phyloP scores from a whole-genome alignment of 179 eudicot species.

The Pouteria campechiana region DNA sequence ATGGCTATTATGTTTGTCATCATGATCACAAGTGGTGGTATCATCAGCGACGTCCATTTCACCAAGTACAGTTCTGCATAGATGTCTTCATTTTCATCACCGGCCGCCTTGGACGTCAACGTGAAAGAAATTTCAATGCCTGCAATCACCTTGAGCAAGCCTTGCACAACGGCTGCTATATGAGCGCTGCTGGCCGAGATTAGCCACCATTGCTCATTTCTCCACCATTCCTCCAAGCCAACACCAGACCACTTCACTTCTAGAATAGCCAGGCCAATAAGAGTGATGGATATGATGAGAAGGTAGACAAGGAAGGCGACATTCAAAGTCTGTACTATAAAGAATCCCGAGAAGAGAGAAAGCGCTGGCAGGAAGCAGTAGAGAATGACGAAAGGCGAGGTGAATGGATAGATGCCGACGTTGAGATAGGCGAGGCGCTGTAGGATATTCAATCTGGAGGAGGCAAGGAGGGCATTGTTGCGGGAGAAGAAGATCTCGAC shows the following conservation, averaged over 20 bases:
- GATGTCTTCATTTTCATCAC: conserved; percentile 57
- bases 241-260: conserved; percentile 88
- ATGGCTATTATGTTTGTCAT: conserved; percentile 66
- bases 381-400: conserved; percentile 63
- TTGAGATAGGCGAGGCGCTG: conserved; percentile 78
- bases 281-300: conserved; percentile 43
- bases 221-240: conserved; percentile 83
- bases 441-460: conserved; percentile 33
- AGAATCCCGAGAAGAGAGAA: conserved; percentile 70
- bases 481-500: conserved; percentile 85
- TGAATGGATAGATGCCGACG: conserved; percentile 81
- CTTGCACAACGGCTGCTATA: conserved; percentile 74
- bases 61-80: conserved; percentile 70
- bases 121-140: conserved; percentile 90
- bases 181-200: conserved; percentile 82
- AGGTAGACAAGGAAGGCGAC: conserved; percentile 47
- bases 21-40: conserved; percentile 82
- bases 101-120: conserved; percentile 54
- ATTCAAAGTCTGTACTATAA: conserved; percentile 56
- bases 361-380: conserved; percentile 91
- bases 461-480: conserved; percentile 63
- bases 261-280: conserved; percentile 48
- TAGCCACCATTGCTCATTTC: conserved; percentile 91
- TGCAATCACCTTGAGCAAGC: conserved; percentile 71
- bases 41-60: conserved; percentile 81